Conservation (phyloP, 345 rosid species). For the Populus tremula region DNA sequence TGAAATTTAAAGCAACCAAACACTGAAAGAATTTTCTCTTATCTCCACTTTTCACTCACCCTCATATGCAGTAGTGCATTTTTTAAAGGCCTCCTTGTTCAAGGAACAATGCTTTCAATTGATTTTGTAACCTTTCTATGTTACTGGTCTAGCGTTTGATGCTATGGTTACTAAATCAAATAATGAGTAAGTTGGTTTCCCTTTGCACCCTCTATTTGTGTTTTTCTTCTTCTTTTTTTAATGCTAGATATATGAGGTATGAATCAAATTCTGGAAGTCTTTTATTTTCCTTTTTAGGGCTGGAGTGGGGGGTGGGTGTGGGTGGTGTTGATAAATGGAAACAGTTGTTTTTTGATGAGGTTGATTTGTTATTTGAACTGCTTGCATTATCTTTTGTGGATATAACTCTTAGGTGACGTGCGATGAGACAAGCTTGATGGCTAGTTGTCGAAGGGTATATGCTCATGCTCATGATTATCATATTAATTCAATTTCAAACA, state of each 20-base stretch:
- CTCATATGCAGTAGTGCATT: not conserved
- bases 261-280: not conserved
- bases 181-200: not conserved
- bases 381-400: slow-evolving; percentile 3
- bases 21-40: not conserved
- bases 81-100: not conserved
- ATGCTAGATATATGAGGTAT: not conserved
- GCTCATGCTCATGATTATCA: slow-evolving; percentile 99
- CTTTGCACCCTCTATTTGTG: not conserved
- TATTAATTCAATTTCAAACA: slow-evolving; percentile 92
- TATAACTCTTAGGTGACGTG: slow-evolving; percentile 62
- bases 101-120: slow-evolving; percentile 5
- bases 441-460: slow-evolving; percentile 93
- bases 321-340: not conserved
- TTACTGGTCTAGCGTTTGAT: not conserved
- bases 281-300: not conserved
- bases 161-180: not conserved
- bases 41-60: not conserved
- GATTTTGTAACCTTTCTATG: not conserved
- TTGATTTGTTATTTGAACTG: not conserved
- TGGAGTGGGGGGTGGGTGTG: not conserved
- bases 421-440: slow-evolving; percentile 75
- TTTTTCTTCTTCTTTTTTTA: not conserved
- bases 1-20: not conserved
- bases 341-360: not conserved